Evolutionary conservation across 2,329 filamentous ascomycete genomes (phyloP).

Genomic region (Colletotrichum sp.): DNA sequence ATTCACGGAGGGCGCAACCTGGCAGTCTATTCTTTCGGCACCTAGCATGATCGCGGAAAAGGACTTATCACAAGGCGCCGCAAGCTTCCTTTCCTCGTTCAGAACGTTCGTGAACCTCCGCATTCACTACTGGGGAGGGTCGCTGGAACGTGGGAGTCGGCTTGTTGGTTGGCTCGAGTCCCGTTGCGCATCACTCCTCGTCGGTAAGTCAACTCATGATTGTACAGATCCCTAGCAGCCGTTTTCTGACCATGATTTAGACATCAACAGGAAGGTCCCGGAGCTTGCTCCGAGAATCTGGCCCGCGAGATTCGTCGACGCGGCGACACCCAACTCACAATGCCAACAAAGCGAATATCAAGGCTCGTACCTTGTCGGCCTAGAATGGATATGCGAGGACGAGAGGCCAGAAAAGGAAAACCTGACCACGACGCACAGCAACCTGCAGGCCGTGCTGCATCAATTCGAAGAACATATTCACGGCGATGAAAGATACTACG

Average conservation of each 20-base stretch:
- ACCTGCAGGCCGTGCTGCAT: conserved; percentile 47
- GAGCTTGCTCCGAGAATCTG: conserved; percentile 62
- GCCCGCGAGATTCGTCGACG: conserved; percentile 63
- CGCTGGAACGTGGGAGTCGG: conserved; percentile 55
- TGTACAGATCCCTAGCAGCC: background rate
- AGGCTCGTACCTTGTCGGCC: conserved; percentile 66
- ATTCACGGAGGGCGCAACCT: conserved; percentile 43
- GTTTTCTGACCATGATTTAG: conserved; percentile 37
- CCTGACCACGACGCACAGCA: conserved; percentile 43
- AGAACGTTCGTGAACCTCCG: conserved; percentile 65
- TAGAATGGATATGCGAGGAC: conserved; percentile 41
- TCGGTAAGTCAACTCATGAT: conserved; percentile 49
- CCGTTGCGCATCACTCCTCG: conserved; percentile 60
- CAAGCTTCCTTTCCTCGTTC: conserved; percentile 56
- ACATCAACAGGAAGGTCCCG: conserved; percentile 59
- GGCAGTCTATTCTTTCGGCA: conserved; percentile 45
- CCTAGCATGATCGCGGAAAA: background rate
- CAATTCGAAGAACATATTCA: conserved; percentile 56
- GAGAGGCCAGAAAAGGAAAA: conserved; percentile 41
- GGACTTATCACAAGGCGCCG: conserved; percentile 30
- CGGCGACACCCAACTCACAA: conserved; percentile 24
- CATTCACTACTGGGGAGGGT: conserved; percentile 69
- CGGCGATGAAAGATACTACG: conserved; percentile 52
- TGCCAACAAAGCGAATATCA: conserved; percentile 53
- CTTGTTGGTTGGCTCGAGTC: conserved; percentile 71